Evolutionary conservation across 2,329 filamentous ascomycete genomes (phyloP), one percentile per base, ranked within the genome.

Genomic region (Aureobasidium sp.): DNA sequence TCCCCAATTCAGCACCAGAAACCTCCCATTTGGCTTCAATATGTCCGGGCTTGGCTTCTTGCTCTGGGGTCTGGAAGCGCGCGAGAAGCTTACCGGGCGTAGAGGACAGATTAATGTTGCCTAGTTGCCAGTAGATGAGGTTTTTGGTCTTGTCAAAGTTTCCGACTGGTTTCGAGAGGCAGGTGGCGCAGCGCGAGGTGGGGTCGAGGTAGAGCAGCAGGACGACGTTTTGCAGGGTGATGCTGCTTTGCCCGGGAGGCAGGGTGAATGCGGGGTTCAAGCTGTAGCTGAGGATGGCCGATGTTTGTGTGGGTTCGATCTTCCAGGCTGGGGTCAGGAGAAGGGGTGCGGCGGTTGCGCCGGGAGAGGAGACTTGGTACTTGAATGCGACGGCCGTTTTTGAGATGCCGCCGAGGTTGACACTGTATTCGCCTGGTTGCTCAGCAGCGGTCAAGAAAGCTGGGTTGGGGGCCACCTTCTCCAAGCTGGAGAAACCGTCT

Each of bases 381-480:
- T 94, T 96, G 78, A 99, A 97, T 8, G 88, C 93, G 7, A 93
- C 86, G 0, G 87, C 83, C 1, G 90, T 87, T 68, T 87, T 85
- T 66, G 81, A 77, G 66, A 97, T 83, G 71, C 87, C 85, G 15
- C 85, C 81, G 7, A 94, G 77, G 65, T 92, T 84, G 36, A 99
- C 78, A 0, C 79, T 84, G 75, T 95, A 99, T 70, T 93, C 87
- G 63, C 95, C 92, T 3, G 88, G 82, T 63, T 83, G 86, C 11
- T 87, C 84, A 0, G 83, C 79, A 67, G 91, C 88, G 36, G 87
- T 85, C 57, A 97, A 86, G 75, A 97, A 96, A 62, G 91, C 89
- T 47, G 91, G 90, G 73, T 99, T 99, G 1, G 92, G 91, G 0
- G 91, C 92, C 62, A 99, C 92, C 70, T 90, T 91, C 69, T 97